Conservation (phyloP, 1,139 yeast species). For the Hemisphaericaspora lyxosophila region DNA sequence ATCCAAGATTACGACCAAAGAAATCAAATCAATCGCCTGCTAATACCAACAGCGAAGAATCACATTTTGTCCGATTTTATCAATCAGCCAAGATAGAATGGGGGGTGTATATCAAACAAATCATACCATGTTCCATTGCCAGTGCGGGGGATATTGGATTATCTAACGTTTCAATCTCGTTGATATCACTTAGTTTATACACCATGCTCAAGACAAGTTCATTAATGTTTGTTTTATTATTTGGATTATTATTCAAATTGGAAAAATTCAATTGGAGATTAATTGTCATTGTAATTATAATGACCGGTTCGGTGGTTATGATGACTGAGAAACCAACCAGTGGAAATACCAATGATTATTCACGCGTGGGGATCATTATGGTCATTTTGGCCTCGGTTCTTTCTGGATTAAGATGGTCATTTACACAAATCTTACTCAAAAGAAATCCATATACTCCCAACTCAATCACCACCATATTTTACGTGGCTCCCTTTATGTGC, state of each 20-base stretch:
- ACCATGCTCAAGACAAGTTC: conserved; percentile 92
- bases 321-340: conserved; percentile 61
- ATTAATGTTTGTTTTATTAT: conserved; percentile 80
- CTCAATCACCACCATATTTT: conserved; percentile 81
- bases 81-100: conserved; percentile 1
- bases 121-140: conserved; percentile 84
- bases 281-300: conserved; percentile 64
- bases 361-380: conserved; percentile 60
- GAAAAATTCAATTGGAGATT: conserved; percentile 72
- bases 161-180: conserved; percentile 79
- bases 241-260: conserved; percentile 76
- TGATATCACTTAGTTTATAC: conserved; percentile 78
- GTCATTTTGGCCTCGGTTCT: conserved; percentile 78
- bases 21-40: background rate
- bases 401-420: conserved; percentile 93
- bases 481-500: conserved; percentile 84
- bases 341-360: conserved; percentile 13
- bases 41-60: conserved; percentile 10
- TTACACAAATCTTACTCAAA: conserved; percentile 78
- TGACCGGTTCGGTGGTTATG: conserved; percentile 81
- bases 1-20: conserved; percentile 51
- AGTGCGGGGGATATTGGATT: conserved; percentile 93
- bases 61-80: background rate
- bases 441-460: conserved; percentile 56
- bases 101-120: conserved; percentile 46